These are phyloP conservation scores for Entomortierella lignicola DNA, from an alignment of 192 early-diverging fungal genomes.

Conservation along the genomic window DNA sequence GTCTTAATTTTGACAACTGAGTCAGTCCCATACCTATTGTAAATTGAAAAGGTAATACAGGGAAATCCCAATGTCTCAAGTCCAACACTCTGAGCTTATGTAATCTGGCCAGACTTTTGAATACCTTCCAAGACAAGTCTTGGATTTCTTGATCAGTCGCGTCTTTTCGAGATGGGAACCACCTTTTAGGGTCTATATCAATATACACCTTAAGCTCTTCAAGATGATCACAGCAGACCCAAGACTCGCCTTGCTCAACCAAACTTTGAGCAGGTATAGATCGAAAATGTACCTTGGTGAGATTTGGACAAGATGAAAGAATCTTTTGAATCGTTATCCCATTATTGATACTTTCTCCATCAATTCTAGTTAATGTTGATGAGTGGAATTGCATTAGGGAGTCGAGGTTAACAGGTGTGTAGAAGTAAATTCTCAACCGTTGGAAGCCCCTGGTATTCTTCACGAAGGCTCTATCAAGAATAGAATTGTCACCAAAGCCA, in stretches of 20 bases:
- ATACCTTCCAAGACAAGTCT: not conserved
- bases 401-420: not conserved
- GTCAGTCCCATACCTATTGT: no score
- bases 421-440: no score
- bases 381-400: not conserved
- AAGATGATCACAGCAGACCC: not conserved
- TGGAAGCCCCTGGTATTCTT: not conserved
- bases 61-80: no score
- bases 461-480: not conserved
- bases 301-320: not conserved
- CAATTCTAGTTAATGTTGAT: not conserved
- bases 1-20: no score
- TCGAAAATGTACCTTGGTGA: not conserved
- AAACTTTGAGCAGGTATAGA: not conserved
- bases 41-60: no score
- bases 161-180: not conserved
- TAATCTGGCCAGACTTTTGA: not conserved
- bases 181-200: not conserved
- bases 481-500: not conserved
- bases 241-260: not conserved
- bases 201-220: not conserved
- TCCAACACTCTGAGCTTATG: no score
- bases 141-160: not conserved
- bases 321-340: not conserved
- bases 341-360: not conserved